phyloP scores from a whole-genome alignment of 2,329 filamentous ascomycete genomes.

The Apiospora koreana region DNA sequence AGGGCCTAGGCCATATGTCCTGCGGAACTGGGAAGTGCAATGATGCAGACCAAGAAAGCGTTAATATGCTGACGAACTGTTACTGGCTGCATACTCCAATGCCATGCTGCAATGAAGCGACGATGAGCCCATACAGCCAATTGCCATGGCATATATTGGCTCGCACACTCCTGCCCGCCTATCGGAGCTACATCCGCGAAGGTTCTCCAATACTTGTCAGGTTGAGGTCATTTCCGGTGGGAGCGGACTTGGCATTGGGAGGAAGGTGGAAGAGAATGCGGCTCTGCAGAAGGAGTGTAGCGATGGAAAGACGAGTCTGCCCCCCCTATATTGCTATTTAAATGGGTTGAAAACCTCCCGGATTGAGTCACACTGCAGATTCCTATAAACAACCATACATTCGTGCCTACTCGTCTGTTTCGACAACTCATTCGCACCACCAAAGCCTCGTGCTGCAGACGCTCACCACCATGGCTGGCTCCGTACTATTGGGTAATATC shows the following conservation, averaged over 20 bases:
- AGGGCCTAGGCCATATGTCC: not conserved
- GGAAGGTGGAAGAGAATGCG: not conserved
- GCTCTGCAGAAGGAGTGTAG: not conserved
- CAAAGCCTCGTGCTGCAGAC: not conserved
- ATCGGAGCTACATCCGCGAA: not conserved
- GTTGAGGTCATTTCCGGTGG: not conserved
- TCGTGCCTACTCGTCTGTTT: too few species aligned
- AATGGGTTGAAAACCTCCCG: too few species aligned
- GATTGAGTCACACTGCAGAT: not conserved
- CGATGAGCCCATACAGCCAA: not conserved
- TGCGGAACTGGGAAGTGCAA: not conserved
- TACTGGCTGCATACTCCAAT: not conserved
- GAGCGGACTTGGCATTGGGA: not conserved
- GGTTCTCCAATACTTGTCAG: not conserved
- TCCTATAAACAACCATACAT: too few species aligned
- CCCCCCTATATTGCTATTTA: not conserved
- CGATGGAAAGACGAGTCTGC: too few species aligned
- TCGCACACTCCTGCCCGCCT: not conserved
- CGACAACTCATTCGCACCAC: not conserved
- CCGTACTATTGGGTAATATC: too few species aligned
- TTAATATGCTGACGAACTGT: not conserved
- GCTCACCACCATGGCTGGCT: not conserved
- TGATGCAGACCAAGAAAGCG: not conserved
- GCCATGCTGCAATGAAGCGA: not conserved
- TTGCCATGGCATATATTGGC: not conserved